phyloP scores from a whole-genome alignment of 2,329 filamentous ascomycete species.

The Colletotrichum endophyticum region DNA sequence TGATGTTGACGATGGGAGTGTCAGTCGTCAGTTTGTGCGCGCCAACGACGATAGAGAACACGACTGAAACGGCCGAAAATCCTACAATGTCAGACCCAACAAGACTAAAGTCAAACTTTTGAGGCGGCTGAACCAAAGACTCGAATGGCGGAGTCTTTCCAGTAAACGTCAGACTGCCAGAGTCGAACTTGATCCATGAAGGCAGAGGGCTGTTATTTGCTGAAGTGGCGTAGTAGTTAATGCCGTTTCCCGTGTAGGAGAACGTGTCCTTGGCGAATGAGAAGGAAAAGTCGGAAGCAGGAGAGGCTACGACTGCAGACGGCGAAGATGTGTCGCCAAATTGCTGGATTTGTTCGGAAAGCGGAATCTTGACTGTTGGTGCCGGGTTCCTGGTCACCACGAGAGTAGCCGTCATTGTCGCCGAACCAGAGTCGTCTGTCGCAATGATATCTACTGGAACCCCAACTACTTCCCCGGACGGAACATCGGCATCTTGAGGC shows the following conservation, averaged over 20 bases:
- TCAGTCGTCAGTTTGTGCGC: slow-evolving; percentile 72
- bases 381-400: slow-evolving; percentile 66
- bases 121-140: slow-evolving; percentile 69
- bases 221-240: slow-evolving; percentile 80
- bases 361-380: slow-evolving; percentile 59
- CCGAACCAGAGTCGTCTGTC: slow-evolving; percentile 67
- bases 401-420: slow-evolving; percentile 70
- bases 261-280: slow-evolving; percentile 67
- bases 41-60: slow-evolving; percentile 76
- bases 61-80: slow-evolving; percentile 69
- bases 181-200: slow-evolving; percentile 82
- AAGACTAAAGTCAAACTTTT: slow-evolving; percentile 74
- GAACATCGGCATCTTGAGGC: slow-evolving; percentile 59
- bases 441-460: slow-evolving; percentile 72
- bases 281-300: slow-evolving; percentile 58
- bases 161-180: slow-evolving; percentile 66
- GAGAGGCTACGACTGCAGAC: slow-evolving; percentile 60
- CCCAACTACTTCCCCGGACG: slow-evolving; percentile 58
- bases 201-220: slow-evolving; percentile 82
- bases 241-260: slow-evolving; percentile 50
- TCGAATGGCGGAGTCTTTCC: slow-evolving; percentile 72
- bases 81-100: slow-evolving; percentile 82
- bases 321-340: slow-evolving; percentile 67
- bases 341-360: slow-evolving; percentile 61
- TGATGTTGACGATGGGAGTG: slow-evolving; percentile 59